A percentile compares a stretch with the other conserved stretches of the same genome.
These are phyloP conservation scores for Byssothecium circinans DNA, from an alignment of 2,329 filamentous ascomycete species.

Conservation along the genomic window DNA sequence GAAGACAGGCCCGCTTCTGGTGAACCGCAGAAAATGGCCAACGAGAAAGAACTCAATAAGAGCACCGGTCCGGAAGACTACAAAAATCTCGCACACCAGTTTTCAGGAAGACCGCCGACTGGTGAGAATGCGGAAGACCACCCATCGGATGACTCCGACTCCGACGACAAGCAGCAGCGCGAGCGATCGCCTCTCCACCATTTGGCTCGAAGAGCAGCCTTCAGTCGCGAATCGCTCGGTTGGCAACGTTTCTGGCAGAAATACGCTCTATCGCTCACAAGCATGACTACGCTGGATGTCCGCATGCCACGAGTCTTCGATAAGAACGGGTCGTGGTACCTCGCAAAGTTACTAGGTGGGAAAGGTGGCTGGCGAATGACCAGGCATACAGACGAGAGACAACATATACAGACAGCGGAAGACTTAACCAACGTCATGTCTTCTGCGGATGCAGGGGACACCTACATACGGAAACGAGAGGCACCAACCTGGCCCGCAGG, in stretches of 20 bases:
- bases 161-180: conserved; percentile 3
- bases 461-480: not conserved
- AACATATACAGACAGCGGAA: conserved; percentile 19
- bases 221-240: conserved; percentile 22
- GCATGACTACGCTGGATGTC: conserved; percentile 18
- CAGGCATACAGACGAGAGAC: conserved; percentile 20
- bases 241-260: conserved; percentile 31
- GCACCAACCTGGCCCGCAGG: conserved; percentile 3
- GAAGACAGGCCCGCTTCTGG: not conserved
- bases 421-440: conserved; percentile 4
- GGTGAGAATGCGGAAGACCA: conserved; percentile 20
- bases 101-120: conserved; percentile 8
- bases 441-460: no score
- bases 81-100: conserved; percentile 10
- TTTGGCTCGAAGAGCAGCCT: conserved; percentile 19
- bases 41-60: conserved; percentile 6
- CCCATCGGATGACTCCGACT: conserved; percentile 11
- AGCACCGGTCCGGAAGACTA: not conserved
- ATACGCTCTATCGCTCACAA: conserved; percentile 18
- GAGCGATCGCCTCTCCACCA: conserved; percentile 3
- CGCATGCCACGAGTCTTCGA: conserved; percentile 29
- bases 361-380: conserved; percentile 21
- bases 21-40: conserved; percentile 14
- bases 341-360: conserved; percentile 18
- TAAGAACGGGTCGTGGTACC: conserved; percentile 14